Base-by-base conservation (phyloP, 2,329 filamentous ascomycete genomes). In the Apiospora marii region DNA sequence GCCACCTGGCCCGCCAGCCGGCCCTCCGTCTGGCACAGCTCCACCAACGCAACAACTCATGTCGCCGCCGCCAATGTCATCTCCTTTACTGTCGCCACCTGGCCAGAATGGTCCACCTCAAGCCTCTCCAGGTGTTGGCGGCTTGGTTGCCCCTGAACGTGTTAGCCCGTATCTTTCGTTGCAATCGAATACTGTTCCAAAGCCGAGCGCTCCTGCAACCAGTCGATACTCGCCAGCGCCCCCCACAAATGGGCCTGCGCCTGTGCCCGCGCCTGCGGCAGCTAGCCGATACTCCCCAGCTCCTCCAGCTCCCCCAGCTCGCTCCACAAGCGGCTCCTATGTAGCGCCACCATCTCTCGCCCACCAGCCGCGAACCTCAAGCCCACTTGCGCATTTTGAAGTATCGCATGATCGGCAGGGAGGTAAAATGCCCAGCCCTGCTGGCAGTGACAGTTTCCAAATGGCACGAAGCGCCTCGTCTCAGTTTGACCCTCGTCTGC, bases 361-460 rank as follows among this genome's bases (percentile, higher is more conserved):
- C 67, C 89, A 92, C 77, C 86, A 90, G 74, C 90, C 91, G 12
- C 85, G 91, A 74, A 92, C 91, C 1, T 92, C 90, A 1, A 92
- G 91, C 75, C 91, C 91, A 0, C 80, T 92, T 73, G 90, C 90
- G 7, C 89, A 92, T 76, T 92, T 91, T 73, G 90, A 92, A 78
- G 84, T 86, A 14, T 85, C 84, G 10, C 83, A 84, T 70, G 84
- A 85, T 44, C 82, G 83, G 67, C 73, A 81, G 10, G 79, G 80
- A 68, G 75, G 79, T 51, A 80, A 77, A 74, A 78, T 77, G 67
- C 76, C 19, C 27, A 78, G 73, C 51, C 77, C 80, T 6, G 72
- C 73, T 8, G 83, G 84, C 72, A 81, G 80, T 7, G 87, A 89
- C n/a, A 75, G 74, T 22, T 74, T 79, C n/a, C 78, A 83, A 49